Conservation (phyloP, 257 asterid genomes). For the Solanum chiquidenum region DNA sequence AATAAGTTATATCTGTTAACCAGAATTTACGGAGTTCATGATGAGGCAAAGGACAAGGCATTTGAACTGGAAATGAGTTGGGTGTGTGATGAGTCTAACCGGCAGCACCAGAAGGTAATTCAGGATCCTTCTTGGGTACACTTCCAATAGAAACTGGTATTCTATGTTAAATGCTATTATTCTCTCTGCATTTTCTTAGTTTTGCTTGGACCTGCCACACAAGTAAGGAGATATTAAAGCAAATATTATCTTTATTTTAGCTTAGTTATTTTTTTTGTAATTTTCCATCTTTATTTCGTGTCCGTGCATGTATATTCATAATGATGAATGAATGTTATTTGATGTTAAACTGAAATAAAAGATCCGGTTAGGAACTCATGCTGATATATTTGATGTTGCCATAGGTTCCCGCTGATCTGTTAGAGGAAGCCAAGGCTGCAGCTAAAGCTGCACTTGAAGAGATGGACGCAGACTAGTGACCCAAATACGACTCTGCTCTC, state of each 20-base stretch:
- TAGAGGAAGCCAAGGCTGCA: constrained; percentile 88
- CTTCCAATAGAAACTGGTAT: not conserved
- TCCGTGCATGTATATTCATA: not conserved
- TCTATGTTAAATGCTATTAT: not conserved
- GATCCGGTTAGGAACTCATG: not conserved
- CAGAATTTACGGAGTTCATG: constrained; percentile 93
- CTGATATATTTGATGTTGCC: not conserved
- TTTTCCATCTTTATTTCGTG: not conserved
- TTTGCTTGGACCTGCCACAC: not conserved
- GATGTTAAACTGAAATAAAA: not conserved
- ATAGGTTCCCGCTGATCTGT: constrained; percentile 71
- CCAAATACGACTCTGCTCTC: not conserved
- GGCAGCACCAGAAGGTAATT: constrained; percentile 86
- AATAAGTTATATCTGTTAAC: not conserved
- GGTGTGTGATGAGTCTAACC: constrained; percentile 96
- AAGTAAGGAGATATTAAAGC: not conserved
- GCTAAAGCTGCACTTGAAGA: constrained; percentile 95
- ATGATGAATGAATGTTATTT: not conserved
- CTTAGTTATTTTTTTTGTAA: not conserved
- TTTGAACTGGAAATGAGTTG: constrained; percentile 95
- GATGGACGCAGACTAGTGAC: constrained; percentile 79
- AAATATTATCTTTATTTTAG: not conserved
- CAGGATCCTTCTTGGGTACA: not conserved
- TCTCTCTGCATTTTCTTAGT: not conserved
- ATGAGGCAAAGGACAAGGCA: constrained; percentile 97